Evolutionary conservation across 2,329 filamentous ascomycete genomes (phyloP).

Genomic region (Alternaria dauci): DNA sequence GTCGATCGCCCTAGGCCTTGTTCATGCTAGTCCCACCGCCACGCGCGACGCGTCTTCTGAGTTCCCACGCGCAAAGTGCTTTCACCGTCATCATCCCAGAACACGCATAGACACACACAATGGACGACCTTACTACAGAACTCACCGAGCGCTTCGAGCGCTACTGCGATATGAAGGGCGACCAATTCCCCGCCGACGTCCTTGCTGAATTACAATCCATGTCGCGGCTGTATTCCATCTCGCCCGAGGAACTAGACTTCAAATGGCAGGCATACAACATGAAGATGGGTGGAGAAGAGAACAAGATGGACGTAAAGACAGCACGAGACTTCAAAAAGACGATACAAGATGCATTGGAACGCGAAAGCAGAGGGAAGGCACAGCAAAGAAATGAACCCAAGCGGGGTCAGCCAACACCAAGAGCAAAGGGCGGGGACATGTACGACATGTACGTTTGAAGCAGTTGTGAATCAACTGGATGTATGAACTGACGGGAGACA

Average conservation of each 20-base stretch:
- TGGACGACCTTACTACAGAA: constrained; percentile 62
- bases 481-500: constrained; percentile 31
- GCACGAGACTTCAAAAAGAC: constrained; percentile 84
- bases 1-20: constrained; percentile 25
- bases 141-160: constrained; percentile 69
- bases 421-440: constrained; percentile 68
- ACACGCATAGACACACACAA: constrained; percentile 35
- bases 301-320: constrained; percentile 73
- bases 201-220: constrained; percentile 84
- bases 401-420: constrained; percentile 67
- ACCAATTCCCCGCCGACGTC: constrained; percentile 76
- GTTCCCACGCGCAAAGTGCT: constrained; percentile 22
- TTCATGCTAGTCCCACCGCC: constrained; percentile 24
- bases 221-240: constrained; percentile 81
- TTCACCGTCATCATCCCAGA: constrained; percentile 10
- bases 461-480: background rate
- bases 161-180: constrained; percentile 62
- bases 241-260: constrained; percentile 88
- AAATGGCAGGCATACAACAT: constrained; percentile 99
- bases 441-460: constrained; percentile 74
- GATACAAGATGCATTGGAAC: constrained; percentile 83
- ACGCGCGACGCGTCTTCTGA: constrained; percentile 43
- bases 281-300: constrained; percentile 86
- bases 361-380: constrained; percentile 73
- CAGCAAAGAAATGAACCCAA: constrained; percentile 69